Percentiles rank a stretch among this genome's conserved stretches.
These are phyloP conservation scores for Corniculantispora saksenae DNA, from an alignment of 2,329 filamentous ascomycete genomes.

Conservation along the genomic window DNA sequence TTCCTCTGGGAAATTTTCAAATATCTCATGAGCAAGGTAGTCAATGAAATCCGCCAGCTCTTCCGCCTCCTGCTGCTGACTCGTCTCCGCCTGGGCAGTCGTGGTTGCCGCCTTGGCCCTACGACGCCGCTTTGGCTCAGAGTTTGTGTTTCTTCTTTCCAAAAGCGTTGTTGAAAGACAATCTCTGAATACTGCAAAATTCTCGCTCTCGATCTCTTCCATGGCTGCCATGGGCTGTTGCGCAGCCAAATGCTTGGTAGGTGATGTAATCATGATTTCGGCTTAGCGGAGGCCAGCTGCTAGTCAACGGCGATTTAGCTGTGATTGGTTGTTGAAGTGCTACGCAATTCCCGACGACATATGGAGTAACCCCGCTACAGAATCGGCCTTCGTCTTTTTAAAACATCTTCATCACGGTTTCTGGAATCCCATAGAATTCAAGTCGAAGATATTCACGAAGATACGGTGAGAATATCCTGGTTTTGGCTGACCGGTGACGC, in stretches of 20 bases:
- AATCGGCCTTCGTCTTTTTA: background rate
- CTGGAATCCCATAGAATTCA: conserved; percentile 4
- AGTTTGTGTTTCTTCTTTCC: conserved; percentile 52
- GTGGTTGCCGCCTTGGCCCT: conserved; percentile 26
- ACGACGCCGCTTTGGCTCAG: conserved; percentile 49
- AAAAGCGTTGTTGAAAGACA: conserved; percentile 71
- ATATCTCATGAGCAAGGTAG: conserved; percentile 72
- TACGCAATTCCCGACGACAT: background rate
- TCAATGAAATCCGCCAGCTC: conserved; percentile 80
- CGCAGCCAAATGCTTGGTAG: background rate
- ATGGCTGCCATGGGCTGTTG: background rate
- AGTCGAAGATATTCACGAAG: background rate
- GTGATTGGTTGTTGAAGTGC: conserved; percentile 7
- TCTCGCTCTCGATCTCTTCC: conserved; percentile 25
- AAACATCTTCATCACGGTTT: background rate
- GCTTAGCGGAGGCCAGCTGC: conserved; percentile 8
- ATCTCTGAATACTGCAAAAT: conserved; percentile 67
- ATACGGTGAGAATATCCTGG: background rate
- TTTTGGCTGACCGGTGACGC: background rate
- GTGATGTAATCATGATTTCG: conserved; percentile 12
- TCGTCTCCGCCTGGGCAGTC: conserved; percentile 23
- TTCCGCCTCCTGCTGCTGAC: conserved; percentile 48
- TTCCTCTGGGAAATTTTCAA: conserved; percentile 61
- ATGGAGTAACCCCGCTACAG: background rate
- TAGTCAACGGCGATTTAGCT: background rate